Conservation (phyloP, 2,329 filamentous ascomycete genomes). For the Orbilia quercus region DNA sequence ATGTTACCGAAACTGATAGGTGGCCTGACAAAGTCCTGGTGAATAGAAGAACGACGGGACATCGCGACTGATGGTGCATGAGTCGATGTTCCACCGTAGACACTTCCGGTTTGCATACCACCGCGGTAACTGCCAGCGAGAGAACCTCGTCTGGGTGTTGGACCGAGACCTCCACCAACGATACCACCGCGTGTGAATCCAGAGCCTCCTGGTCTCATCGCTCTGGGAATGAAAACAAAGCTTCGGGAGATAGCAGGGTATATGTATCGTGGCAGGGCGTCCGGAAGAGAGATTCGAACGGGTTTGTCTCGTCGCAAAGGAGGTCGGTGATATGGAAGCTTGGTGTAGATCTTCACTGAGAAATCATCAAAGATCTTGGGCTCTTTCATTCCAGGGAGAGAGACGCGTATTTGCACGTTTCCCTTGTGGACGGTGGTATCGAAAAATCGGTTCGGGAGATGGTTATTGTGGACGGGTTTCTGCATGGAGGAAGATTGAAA, state of each 20-base stretch:
- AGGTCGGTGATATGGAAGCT: slow-evolving; percentile 91
- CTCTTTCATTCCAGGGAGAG: slow-evolving; percentile 78
- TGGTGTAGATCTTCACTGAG: slow-evolving; percentile 88
- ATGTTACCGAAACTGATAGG: slow-evolving; percentile 56
- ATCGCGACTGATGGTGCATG: slow-evolving; percentile 60
- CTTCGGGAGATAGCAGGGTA: slow-evolving; percentile 90
- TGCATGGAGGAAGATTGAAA: slow-evolving; percentile 58
- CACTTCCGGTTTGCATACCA: slow-evolving; percentile 75
- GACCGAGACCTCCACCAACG: slow-evolving; percentile 77
- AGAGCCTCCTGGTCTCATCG: slow-evolving; percentile 75
- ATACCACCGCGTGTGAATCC: slow-evolving; percentile 64
- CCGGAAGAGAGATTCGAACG: slow-evolving; percentile 88
- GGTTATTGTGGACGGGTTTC: slow-evolving; percentile 48
- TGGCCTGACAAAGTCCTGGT: slow-evolving; percentile 57
- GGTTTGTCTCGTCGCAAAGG: slow-evolving; percentile 95
- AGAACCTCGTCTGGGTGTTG: slow-evolving; percentile 61
- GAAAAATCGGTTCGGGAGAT: slow-evolving; percentile 57
- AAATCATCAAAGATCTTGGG: slow-evolving; percentile 79
- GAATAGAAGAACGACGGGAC: slow-evolving; percentile 60
- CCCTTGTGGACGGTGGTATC: slow-evolving; percentile 71
- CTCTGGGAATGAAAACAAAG: slow-evolving; percentile 97
- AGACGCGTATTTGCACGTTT: slow-evolving; percentile 85
- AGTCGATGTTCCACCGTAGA: slow-evolving; percentile 68
- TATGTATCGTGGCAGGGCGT: slow-evolving; percentile 83
- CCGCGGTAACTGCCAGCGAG: slow-evolving; percentile 52